A percentile compares a stretch with the other conserved stretches of the same genome.
These are phyloP conservation scores for Thalassiosira profunda DNA, from an alignment of 108 stramenopile genomes.

Conservation along the genomic window DNA sequence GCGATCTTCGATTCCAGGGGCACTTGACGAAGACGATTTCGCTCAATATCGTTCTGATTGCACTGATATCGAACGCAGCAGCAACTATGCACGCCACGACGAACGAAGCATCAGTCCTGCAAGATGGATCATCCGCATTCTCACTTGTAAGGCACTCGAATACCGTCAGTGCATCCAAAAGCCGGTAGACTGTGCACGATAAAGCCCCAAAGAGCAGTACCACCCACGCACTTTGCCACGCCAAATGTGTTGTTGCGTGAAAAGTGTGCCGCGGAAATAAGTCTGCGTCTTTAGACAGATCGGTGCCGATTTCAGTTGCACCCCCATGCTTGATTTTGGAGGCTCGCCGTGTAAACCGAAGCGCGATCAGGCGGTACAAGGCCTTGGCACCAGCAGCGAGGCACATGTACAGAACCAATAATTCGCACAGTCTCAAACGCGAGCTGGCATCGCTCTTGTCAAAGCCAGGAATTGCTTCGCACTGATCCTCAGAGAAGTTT, in stretches of 20 bases:
- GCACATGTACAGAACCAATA: conserved; percentile 24
- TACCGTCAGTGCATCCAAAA: not conserved
- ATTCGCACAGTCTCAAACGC: conserved; percentile 25
- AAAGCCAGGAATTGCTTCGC: conserved; percentile 14
- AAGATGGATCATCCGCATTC: not conserved
- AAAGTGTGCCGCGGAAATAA: conserved; percentile 22
- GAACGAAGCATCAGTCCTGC: conserved; percentile 15
- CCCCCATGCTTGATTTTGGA: not conserved
- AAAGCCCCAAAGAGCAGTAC: conserved; percentile 6
- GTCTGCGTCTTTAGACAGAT: not conserved
- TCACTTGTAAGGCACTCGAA: conserved; percentile 3
- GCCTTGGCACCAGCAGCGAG: conserved; percentile 12
- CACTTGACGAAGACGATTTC: conserved; percentile 17
- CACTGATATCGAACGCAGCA: conserved; percentile 13
- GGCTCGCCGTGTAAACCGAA: conserved; percentile 9
- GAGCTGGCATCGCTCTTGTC: not conserved
- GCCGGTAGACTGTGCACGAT: not conserved
- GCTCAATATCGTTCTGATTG: conserved; percentile 8
- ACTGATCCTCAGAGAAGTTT: conserved; percentile 6
- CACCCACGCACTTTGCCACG: conserved; percentile 27
- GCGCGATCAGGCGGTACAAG: conserved; percentile 3
- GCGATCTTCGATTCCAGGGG: conserved; percentile 20
- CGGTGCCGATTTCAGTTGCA: not conserved
- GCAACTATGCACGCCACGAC: not conserved
- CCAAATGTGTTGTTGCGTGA: not conserved